Conservation (phyloP, 2,329 filamentous ascomycete species). For the Mycosphaerella arachidis region DNA sequence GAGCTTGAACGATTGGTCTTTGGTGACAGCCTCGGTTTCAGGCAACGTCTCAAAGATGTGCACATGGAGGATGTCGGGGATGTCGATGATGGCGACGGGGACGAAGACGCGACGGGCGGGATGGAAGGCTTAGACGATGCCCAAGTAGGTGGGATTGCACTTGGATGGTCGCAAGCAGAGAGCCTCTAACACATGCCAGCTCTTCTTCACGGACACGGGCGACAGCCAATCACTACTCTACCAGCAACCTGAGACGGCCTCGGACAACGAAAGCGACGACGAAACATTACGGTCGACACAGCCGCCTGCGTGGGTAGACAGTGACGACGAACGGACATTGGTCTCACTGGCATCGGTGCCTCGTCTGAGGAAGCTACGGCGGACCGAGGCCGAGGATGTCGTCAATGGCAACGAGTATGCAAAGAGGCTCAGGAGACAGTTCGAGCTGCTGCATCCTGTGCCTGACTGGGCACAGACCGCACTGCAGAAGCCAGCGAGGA, state of each 20-base stretch:
- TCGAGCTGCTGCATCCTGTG: constrained; percentile 54
- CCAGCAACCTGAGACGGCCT: constrained; percentile 38
- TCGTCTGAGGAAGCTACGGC: constrained; percentile 75
- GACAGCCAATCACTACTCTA: constrained; percentile 38
- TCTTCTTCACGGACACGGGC: constrained; percentile 78
- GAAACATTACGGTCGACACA: constrained; percentile 37
- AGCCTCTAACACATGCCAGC: constrained; percentile 35
- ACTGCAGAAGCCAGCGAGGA: constrained; percentile 38
- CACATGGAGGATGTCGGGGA: constrained; percentile 39
- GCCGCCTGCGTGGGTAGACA: constrained; percentile 80
- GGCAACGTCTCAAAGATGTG: constrained; percentile 63
- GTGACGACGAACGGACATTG: constrained; percentile 83
- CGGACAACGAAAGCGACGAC: constrained; percentile 41
- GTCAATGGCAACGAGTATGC: constrained; percentile 84
- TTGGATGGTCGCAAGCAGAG: constrained; percentile 6
- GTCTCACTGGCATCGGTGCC: constrained; percentile 75
- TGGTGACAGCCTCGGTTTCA: constrained; percentile 79
- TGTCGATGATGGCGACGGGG: constrained; percentile 43
- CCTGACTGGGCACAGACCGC: constrained; percentile 58
- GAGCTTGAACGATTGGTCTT: constrained; percentile 72
- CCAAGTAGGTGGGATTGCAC: constrained; percentile 48
- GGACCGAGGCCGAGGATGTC: constrained; percentile 76
- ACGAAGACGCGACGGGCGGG: constrained; percentile 26
- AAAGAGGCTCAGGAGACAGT: constrained; percentile 70
- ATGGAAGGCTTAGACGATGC: constrained; percentile 69